Conservation (phyloP, 2,329 filamentous ascomycete genomes). For the Canariomyces notabilis region DNA sequence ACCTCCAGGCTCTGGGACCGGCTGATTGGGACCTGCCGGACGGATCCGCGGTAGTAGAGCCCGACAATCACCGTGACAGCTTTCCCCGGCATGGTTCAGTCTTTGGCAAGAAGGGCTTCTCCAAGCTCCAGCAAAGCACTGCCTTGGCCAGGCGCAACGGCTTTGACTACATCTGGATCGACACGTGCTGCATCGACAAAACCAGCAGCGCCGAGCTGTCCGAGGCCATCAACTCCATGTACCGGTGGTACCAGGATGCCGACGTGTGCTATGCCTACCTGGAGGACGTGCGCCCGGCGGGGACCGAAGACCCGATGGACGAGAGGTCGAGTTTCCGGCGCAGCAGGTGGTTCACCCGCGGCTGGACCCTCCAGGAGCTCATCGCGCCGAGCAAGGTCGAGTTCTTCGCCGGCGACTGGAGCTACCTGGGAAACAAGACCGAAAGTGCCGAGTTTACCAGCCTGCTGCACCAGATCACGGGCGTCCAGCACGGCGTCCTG, state of each 20-base stretch:
- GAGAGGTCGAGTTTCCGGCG: neutral
- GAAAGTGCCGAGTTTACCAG: neutral
- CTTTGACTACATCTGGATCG: slow-evolving; percentile 2
- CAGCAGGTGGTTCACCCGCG: slow-evolving; percentile 2
- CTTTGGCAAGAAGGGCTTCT: neutral
- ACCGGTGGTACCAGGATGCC: slow-evolving; percentile 4
- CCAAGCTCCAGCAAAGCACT: neutral
- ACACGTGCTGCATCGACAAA: slow-evolving; percentile 13
- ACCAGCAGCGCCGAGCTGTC: slow-evolving; percentile 8
- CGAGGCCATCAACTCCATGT: slow-evolving; percentile 13
- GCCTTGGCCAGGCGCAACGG: neutral
- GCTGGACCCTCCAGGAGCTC: slow-evolving; percentile 11
- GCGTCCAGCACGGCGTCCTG: neutral
- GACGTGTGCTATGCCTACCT: slow-evolving; percentile 10
- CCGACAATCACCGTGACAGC: neutral
- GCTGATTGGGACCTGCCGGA: neutral
- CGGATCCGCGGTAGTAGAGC: neutral
- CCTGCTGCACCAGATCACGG: neutral
- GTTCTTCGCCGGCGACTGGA: slow-evolving; percentile 1
- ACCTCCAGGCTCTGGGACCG: neutral
- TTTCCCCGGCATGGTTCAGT: no score
- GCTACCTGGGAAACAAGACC: neutral
- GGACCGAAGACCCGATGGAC: neutral
- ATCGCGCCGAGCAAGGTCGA: neutral
- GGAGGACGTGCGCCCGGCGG: neutral